phyloP scores from a whole-genome alignment of 768 basidiomycete genomes.

The Ramaria sp. region DNA sequence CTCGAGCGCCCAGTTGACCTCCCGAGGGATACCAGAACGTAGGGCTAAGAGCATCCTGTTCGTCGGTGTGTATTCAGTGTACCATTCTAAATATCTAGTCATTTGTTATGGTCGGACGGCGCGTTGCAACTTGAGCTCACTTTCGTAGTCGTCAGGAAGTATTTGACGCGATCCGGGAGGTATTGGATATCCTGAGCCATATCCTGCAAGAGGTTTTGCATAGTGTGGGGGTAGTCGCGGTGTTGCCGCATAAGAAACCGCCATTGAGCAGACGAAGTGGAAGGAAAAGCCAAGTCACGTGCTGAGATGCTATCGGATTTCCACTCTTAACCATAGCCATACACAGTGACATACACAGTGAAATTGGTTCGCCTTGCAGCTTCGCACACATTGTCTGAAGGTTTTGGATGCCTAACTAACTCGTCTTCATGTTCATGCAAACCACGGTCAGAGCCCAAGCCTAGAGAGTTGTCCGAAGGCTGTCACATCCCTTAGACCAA shows the following conservation, averaged over 20 bases:
- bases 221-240: not conserved
- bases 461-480: no score
- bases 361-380: no score
- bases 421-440: no score
- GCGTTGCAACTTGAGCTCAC: not conserved
- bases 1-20: constrained; percentile 85
- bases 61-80: constrained; percentile 64
- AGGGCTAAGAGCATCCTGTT: constrained; percentile 91
- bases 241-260: not conserved
- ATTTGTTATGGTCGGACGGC: not conserved
- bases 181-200: not conserved
- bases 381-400: no score
- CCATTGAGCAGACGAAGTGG: no score
- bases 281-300: no score
- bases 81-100: constrained; percentile 52
- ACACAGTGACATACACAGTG: no score
- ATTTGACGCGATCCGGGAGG: not conserved
- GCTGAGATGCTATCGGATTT: no score
- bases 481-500: no score
- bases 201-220: not conserved
- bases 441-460: no score
- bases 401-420: no score
- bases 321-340: no score
- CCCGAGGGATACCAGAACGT: constrained; percentile 68
- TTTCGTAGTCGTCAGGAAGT: constrained; percentile 9